Evolutionary conservation across 75 land plant species (phyloP), one percentile per base, ranked within the genome.

Genomic region (Picea glauca): DNA sequence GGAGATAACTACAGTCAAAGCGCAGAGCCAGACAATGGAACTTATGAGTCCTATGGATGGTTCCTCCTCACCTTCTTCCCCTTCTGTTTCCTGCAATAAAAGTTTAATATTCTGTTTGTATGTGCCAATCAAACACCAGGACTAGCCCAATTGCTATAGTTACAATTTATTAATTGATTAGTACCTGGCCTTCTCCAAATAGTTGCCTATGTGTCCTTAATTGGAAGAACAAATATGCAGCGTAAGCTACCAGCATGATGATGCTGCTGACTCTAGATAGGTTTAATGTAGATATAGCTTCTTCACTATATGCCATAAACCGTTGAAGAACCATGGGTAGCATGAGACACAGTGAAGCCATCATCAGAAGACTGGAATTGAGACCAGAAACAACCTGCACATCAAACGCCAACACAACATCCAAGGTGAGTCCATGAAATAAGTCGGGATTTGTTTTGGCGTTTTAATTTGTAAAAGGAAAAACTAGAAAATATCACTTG

Each of bases 1-100:
- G 32, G 99, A 91, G 26, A 97, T 90, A 30, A 94, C 77, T 20
- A 81, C 66, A 13, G 98, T 97, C 86, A 97, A 87, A 35, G 82
- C 85, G 35, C 85, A 78, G 38, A 97, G 85, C 99, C 98, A 97
- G 5, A 40, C 78, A n/a, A 92, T 60, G 64, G 89, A 88, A 43
- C 90, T 87, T 26, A 26, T 81, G n/a, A 91, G 83, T 12, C 98
- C 88, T 11, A 93, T 77, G 64, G 91, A 85, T 4, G 88, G 58
- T 40, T 68, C 80, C 65, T 94, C 99, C 33, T 90, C 91, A 12
- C 80, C 64, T 0, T 78, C 87, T 0, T 38, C 77, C 38, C 46
- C 90, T 21, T 80, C 77, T 4, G 77, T 26, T 77, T 84, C 88
- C 54, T 78, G 74, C n/a, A 66, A 65, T 9, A 63, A 0, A 43